Percentiles rank a stretch among this genome's conserved stretches.
phyloP scores from a whole-genome alignment of 2,329 filamentous ascomycete genomes.

The Cladophialophora yegresii region DNA sequence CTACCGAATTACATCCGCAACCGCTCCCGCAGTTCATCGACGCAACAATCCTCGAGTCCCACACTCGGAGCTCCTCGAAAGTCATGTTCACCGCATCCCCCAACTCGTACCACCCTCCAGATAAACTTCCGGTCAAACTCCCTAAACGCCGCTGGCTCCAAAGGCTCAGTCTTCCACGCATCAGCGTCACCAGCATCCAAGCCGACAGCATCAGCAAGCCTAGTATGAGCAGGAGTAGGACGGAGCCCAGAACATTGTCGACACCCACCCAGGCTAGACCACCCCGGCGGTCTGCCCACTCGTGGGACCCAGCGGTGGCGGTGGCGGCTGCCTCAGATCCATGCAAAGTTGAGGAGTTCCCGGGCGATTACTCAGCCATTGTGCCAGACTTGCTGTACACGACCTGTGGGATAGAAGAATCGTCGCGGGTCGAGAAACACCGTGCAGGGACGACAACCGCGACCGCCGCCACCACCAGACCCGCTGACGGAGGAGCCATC shows the following conservation, averaged over 20 bases:
- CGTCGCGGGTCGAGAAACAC: not conserved
- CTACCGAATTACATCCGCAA: slow-evolving; percentile 3
- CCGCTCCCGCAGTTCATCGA: slow-evolving; percentile 3
- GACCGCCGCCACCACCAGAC: not conserved
- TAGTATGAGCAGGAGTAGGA: not conserved
- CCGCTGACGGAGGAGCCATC: not conserved
- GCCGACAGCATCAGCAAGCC: not conserved
- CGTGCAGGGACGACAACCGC: no score
- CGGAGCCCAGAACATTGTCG: not conserved
- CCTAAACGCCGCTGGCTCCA: slow-evolving; percentile 2
- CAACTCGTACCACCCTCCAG: not conserved
- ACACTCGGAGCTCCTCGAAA: not conserved
- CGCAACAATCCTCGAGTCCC: not conserved
- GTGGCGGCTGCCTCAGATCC: not conserved
- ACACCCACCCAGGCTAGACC: not conserved
- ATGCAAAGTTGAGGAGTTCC: not conserved
- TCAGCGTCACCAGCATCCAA: not conserved
- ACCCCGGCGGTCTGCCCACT: not conserved
- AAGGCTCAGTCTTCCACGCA: slow-evolving; percentile 4
- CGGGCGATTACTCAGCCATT: not conserved
- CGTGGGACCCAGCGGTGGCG: not conserved
- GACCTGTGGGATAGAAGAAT: not conserved
- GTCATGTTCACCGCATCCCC: not conserved
- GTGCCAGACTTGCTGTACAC: not conserved
- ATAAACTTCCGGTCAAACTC: not conserved